Evolutionary conservation across 2,329 filamentous ascomycete species (phyloP).

Genomic region (Mariannaea elegans): DNA sequence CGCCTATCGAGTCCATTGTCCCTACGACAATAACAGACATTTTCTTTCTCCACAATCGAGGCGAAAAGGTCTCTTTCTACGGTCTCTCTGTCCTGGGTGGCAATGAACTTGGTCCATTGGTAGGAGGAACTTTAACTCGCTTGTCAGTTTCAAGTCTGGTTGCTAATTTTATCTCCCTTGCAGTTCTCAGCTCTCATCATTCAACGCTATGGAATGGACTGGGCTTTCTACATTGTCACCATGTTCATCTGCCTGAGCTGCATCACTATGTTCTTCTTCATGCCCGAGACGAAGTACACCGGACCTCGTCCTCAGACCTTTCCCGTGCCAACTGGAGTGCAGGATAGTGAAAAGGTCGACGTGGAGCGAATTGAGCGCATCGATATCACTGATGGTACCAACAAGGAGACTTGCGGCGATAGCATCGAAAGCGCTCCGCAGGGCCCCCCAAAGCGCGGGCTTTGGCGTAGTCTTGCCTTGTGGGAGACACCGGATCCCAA

Average conservation of each 20-base stretch:
- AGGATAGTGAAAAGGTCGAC: neutral
- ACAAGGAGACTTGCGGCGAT: neutral
- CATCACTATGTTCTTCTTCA: slow-evolving; percentile 20
- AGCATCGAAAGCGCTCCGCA: neutral
- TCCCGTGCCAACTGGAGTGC: neutral
- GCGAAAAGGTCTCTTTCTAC: slow-evolving; percentile 16
- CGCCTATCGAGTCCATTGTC: slow-evolving; percentile 16
- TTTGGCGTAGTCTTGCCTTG: slow-evolving; percentile 1
- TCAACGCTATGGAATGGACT: slow-evolving; percentile 11
- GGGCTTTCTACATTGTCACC: slow-evolving; percentile 16
- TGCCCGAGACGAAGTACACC: slow-evolving; percentile 17
- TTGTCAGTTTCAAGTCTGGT: neutral
- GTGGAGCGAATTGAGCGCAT: neutral
- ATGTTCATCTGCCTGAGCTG: slow-evolving; percentile 16
- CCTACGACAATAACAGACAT: slow-evolving; percentile 17
- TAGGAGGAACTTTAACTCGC: neutral
- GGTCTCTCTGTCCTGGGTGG: slow-evolving; percentile 14
- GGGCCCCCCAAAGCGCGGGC: neutral
- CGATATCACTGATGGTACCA: neutral
- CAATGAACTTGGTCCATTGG: slow-evolving; percentile 19
- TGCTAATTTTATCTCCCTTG: neutral
- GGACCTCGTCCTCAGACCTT: slow-evolving; percentile 3
- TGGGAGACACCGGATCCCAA: slow-evolving; percentile 13
- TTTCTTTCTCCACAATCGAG: slow-evolving; percentile 14
- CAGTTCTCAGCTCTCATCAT: slow-evolving; percentile 17